Base-by-base conservation (phyloP, 345 rosid genomes). In the Reutealis trisperma region DNA sequence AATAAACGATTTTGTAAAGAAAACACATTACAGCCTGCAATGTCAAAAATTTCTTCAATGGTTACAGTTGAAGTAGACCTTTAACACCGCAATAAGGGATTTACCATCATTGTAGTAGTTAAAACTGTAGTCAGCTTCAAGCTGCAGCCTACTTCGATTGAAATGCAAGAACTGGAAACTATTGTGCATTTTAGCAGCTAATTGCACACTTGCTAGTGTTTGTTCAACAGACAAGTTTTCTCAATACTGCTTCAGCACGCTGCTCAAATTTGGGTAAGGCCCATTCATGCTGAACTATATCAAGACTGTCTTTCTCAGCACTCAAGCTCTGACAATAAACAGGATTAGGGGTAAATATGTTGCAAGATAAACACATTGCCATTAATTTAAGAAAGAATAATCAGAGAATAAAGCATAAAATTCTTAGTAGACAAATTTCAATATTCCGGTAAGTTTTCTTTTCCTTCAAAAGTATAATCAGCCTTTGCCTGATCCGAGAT, bases 231-330 rank as follows among this genome's bases (percentile, higher is more conserved):
- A 92, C 69, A 24, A 96, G 89, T 78, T 92, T 91, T 83, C 89
- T 92, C 83, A 96, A 84, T 14, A 89, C 92, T 14, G 89, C 88
- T 86, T 96, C 95, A 8, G 98, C 99, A 2, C 93, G 93, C 69
- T 87, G 91, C 90, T 96, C 99, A 10, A 96, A 92, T 75, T 90
- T 90, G 5, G 99, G 98, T n/a, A 93, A 83, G 34, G 91, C 96
- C 84, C 84, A 81, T 55, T 81, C 84, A 63, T 81, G 84, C 72
- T 81, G 83, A 59, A 80, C 69, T 58, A 80, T 80, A 74, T 80
- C 83, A 8, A 80, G 83, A 16, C 82, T 41, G 59, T 78, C 76
- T 66, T 78, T 78, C 81, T 78, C 81, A 16, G 81, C 76, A 42
- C 98, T 70, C 90, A 96, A 82, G 86, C 89, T 93, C 98, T 96